Evolutionary conservation across 768 basidiomycete genomes (phyloP).

Genomic region (Calocybe indica): DNA sequence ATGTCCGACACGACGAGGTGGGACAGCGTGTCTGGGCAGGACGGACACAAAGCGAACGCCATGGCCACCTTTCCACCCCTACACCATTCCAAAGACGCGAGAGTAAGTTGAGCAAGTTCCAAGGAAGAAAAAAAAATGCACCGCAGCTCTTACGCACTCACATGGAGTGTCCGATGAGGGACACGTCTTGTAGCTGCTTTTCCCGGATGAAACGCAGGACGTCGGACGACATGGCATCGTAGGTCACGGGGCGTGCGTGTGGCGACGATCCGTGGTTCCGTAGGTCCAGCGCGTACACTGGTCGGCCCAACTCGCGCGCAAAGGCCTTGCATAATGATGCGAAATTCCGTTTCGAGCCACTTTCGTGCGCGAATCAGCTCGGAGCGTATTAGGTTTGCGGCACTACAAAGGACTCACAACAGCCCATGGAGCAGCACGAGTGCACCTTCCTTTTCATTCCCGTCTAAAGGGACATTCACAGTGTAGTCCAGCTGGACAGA

Average conservation of each 20-base stretch:
- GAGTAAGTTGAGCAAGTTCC: neutral
- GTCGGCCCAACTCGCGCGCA: slow-evolving; percentile 46
- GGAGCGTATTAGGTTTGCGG: neutral
- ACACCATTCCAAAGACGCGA: neutral
- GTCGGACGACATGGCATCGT: slow-evolving; percentile 70
- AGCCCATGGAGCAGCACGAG: slow-evolving; percentile 55
- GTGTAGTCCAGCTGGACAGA: slow-evolving; percentile 14
- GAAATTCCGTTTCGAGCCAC: slow-evolving; percentile 86
- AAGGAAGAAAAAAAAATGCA: neutral
- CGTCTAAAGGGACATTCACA: slow-evolving; percentile 10
- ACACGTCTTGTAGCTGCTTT: slow-evolving; percentile 48
- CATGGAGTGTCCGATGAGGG: slow-evolving; percentile 87
- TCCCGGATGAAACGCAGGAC: slow-evolving; percentile 59
- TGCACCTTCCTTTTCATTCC: slow-evolving; percentile 28
- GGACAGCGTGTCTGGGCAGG: slow-evolving; percentile 35
- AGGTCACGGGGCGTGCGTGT: slow-evolving; percentile 64
- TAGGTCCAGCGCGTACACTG: slow-evolving; percentile 69
- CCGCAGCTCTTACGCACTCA: slow-evolving; percentile 23
- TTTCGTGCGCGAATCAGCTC: slow-evolving; percentile 17
- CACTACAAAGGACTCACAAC: slow-evolving; percentile 33
- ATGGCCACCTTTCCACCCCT: slow-evolving; percentile 85
- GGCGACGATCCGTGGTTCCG: slow-evolving; percentile 82
- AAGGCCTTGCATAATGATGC: slow-evolving; percentile 69
- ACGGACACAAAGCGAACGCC: slow-evolving; percentile 46
- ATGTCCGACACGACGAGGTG: slow-evolving; percentile 75